Percentiles rank a stretch among this genome's conserved stretches.
phyloP scores from a whole-genome alignment of 2,329 filamentous ascomycete species.

The Cryphonectria naterciae region DNA sequence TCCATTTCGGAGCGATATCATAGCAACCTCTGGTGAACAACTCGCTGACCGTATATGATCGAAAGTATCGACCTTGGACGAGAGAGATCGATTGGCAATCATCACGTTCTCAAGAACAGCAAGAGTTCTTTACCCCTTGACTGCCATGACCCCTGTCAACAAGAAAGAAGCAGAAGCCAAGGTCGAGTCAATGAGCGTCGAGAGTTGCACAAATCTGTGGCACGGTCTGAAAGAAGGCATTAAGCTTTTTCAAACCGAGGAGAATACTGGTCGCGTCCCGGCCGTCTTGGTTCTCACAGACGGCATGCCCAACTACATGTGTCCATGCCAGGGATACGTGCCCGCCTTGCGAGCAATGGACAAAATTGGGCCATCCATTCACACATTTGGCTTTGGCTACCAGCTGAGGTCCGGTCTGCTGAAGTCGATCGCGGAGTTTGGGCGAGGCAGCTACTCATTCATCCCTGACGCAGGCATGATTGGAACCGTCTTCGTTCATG shows the following conservation, averaged over 20 bases:
- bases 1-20: neutral
- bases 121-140: conserved; percentile 50
- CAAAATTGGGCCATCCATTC: conserved; percentile 48
- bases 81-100: conserved; percentile 60
- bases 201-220: conserved; percentile 59
- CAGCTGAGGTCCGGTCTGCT: conserved; percentile 55
- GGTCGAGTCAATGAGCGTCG: conserved; percentile 47
- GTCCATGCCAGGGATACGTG: conserved; percentile 57
- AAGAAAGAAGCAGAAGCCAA: conserved; percentile 48
- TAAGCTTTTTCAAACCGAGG: conserved; percentile 46
- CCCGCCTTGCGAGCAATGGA: conserved; percentile 52
- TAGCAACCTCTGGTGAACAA: no score
- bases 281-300: conserved; percentile 60
- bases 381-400: conserved; percentile 61
- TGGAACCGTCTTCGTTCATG: conserved; percentile 64
- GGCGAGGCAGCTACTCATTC: conserved; percentile 62
- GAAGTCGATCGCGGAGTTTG: conserved; percentile 62
- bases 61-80: conserved; percentile 52
- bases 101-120: conserved; percentile 55
- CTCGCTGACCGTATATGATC: neutral
- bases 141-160: conserved; percentile 49
- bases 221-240: conserved; percentile 57
- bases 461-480: conserved; percentile 67
- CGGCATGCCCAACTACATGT: conserved; percentile 59
- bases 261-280: conserved; percentile 46